Evolutionary conservation across 177 flowering plant species (phyloP).

Genomic region (Vitis hybrid): DNA sequence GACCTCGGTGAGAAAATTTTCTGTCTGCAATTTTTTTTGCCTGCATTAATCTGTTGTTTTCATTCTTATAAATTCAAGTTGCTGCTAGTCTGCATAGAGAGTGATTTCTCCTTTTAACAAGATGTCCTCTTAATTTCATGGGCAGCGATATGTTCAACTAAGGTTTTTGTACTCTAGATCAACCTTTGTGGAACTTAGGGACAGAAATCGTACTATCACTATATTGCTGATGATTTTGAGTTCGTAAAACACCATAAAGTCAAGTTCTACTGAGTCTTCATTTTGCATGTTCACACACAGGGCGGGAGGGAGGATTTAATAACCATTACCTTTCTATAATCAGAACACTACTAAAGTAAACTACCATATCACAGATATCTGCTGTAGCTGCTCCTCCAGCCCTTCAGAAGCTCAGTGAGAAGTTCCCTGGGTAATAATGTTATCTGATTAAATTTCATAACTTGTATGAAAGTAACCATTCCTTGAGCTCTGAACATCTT

Average conservation of each 20-base stretch:
- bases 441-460: background rate
- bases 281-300: background rate
- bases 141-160: background rate
- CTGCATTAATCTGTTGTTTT: too few species aligned
- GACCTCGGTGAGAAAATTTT: too few species aligned
- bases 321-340: too few species aligned
- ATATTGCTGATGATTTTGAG: background rate
- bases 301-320: background rate
- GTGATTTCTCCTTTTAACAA: too few species aligned
- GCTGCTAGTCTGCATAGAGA: too few species aligned
- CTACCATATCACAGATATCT: slow-evolving; percentile 55
- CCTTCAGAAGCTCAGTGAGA: slow-evolving; percentile 88
- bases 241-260: too few species aligned
- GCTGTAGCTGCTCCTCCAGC: slow-evolving; percentile 97
- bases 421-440: slow-evolving; percentile 77
- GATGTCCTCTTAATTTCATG: too few species aligned
- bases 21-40: too few species aligned
- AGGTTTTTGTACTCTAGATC: background rate
- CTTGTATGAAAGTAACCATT: background rate
- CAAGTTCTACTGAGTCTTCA: background rate
- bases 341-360: background rate
- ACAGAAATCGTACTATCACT: background rate
- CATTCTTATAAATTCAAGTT: too few species aligned
- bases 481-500: too few species aligned
- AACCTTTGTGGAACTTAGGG: background rate